Base-by-base conservation (phyloP, 768 basidiomycete species). In the Amanita muscaria region DNA sequence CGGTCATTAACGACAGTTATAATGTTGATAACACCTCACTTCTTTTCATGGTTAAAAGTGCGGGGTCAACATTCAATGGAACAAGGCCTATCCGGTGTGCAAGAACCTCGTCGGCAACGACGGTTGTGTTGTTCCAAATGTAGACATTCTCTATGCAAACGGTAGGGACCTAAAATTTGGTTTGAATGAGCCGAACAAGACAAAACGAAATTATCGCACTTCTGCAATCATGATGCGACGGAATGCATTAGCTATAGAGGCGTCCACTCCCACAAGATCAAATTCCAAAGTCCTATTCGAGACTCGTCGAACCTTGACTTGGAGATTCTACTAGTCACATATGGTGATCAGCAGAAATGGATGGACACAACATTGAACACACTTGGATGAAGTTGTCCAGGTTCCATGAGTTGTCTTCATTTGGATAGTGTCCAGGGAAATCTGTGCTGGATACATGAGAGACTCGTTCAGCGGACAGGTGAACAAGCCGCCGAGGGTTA, bases 181-280 rank as follows among this genome's bases (percentile, higher is more conserved):
- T 10, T 35, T 29, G 19, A 48, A 8, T 23, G 43, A 30, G n/a
- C 21, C 15, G 22, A 3, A 18, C 29, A 32, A 7, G 12, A 35
- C 8, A 24, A 24, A 4, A 15, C 3, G 25, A 23, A 61, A n/a
- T n/a, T n/a, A n/a, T n/a, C 77, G 42, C 47, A 91, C 93, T 75
- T 99, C 96, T 8, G 94, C 86, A 37, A 98, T 87, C 59, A 97
- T 72, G 44, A 96, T 90, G 46, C 96, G 73, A 21, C 96, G 74
- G 51, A 94, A 78, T 0, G 94, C 91, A 61, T 99, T 98, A 23
- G 96, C 92, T 47, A 99, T 87, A 12, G 90, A 88, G 1, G 96
- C 88, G 60, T 99, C 94, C 22, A 97, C 85, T 4, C 94, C 93
- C 45, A 97, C 76, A 35, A 98, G 69, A 64, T 99, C 96, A 61